Conservation (phyloP, 2,329 filamentous ascomycete species). For the Colletotrichum cuscutae region DNA sequence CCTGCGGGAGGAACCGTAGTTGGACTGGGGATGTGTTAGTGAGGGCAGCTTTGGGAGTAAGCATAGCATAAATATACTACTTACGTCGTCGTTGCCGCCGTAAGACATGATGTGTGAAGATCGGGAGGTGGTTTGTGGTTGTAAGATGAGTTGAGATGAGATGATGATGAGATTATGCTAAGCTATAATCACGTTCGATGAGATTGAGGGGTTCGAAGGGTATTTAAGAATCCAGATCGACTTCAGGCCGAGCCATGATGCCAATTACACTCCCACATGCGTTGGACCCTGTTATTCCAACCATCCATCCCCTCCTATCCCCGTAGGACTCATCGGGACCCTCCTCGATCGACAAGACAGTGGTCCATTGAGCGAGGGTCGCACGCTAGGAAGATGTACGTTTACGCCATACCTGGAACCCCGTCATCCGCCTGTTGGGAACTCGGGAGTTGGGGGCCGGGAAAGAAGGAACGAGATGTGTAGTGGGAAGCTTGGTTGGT, state of each 20-base stretch:
- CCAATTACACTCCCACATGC: slow-evolving; percentile 30
- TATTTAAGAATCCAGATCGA: slow-evolving; percentile 19
- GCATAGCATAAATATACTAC: slow-evolving; percentile 6
- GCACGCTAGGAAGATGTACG: slow-evolving; percentile 26
- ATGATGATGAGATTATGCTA: slow-evolving; percentile 6
- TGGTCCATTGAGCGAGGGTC: slow-evolving; percentile 26
- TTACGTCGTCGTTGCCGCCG: slow-evolving; percentile 53
- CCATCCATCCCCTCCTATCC: background rate
- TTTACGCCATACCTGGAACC: slow-evolving; percentile 30
- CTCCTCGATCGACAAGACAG: slow-evolving; percentile 31
- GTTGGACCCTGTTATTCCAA: slow-evolving; percentile 4
- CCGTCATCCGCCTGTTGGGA: background rate
- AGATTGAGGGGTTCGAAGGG: background rate
- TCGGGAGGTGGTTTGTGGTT: background rate
- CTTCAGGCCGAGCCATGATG: background rate
- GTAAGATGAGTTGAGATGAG: background rate
- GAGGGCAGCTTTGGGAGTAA: background rate
- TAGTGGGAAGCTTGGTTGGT: background rate
- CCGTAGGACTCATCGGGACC: background rate
- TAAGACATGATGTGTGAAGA: slow-evolving; percentile 53
- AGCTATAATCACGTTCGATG: background rate
- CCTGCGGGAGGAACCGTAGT: slow-evolving; percentile 35
- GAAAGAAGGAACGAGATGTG: background rate
- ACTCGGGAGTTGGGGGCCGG: background rate
- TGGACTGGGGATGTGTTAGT: slow-evolving; percentile 36